phyloP scores from a whole-genome alignment of 768 basidiomycete genomes.

The Auricularia cornea region DNA sequence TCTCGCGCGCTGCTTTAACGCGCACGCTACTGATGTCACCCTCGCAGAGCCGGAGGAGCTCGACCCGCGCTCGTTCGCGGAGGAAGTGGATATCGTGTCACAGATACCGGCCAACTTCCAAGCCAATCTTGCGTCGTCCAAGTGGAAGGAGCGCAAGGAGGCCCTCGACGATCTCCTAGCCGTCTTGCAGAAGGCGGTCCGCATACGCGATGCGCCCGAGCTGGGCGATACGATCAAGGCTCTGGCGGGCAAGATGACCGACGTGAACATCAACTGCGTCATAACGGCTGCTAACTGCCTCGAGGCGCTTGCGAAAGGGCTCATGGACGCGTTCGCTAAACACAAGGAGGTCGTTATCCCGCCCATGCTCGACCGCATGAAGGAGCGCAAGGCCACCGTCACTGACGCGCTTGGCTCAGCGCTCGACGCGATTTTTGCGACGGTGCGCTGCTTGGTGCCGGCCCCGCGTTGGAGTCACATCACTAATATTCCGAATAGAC shows the following conservation, averaged over 20 bases:
- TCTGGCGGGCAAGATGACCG: constrained; percentile 74
- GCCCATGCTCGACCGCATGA: constrained; percentile 78
- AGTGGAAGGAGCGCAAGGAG: constrained; percentile 98
- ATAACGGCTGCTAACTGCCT: constrained; percentile 78
- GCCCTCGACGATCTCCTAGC: constrained; percentile 75
- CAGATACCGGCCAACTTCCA: constrained; percentile 72
- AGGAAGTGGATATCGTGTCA: constrained; percentile 69
- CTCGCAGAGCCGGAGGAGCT: constrained; percentile 42
- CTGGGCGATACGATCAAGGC: constrained; percentile 68
- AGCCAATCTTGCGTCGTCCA: constrained; percentile 71
- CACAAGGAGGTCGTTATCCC: constrained; percentile 65
- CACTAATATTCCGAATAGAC: constrained; percentile 41
- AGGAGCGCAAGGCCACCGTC: constrained; percentile 88
- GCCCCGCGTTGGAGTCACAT: constrained; percentile 5
- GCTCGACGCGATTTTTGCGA: constrained; percentile 78
- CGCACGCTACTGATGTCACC: constrained; percentile 9
- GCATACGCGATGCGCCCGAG: constrained; percentile 73
- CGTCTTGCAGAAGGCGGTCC: constrained; percentile 57
- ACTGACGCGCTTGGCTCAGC: constrained; percentile 83
- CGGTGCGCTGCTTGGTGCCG: constrained; percentile 42
- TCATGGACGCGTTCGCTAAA: constrained; percentile 65
- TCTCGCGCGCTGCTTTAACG: constrained; percentile 3
- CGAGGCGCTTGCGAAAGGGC: constrained; percentile 77
- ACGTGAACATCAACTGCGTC: constrained; percentile 95
- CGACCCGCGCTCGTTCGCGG: constrained; percentile 74